A percentile compares a stretch with the other conserved stretches of the same genome.
Evolutionary conservation across 345 rosid genomes (phyloP).

Genomic region (Garcia nutans): DNA sequence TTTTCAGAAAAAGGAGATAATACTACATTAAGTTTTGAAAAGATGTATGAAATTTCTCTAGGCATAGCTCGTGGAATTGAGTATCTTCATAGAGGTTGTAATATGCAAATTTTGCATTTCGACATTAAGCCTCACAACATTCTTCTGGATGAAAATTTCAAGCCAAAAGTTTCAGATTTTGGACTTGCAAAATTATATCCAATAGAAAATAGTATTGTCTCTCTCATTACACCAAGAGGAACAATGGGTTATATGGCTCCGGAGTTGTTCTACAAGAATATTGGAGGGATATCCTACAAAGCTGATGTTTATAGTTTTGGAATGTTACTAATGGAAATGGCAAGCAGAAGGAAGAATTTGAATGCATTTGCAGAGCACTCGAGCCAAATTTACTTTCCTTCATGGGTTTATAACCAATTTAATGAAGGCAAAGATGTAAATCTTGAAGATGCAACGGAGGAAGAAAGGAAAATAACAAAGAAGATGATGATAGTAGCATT

Average conservation of each 20-base stretch:
- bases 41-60: background rate
- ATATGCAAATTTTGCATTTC: constrained; percentile 14
- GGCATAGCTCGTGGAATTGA: constrained; percentile 10
- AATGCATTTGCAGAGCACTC: background rate
- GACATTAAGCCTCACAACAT: constrained; percentile 3
- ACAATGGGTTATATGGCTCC: constrained; percentile 12
- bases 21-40: background rate
- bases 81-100: constrained; percentile 7
- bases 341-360: background rate
- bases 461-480: background rate
- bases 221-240: constrained; percentile 3
- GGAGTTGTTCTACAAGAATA: constrained; percentile 8
- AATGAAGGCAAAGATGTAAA: background rate
- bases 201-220: background rate
- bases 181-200: constrained; percentile 10
- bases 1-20: background rate
- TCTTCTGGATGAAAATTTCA: constrained; percentile 7
- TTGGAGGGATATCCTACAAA: constrained; percentile 12
- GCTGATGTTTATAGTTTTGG: constrained; percentile 16
- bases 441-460: background rate
- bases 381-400: constrained; percentile 12
- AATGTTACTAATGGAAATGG: constrained; percentile 14
- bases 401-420: constrained; percentile 10
- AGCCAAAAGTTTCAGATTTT: background rate
- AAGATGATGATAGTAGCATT: constrained; percentile 10